Conservation (phyloP, 2,329 filamentous ascomycete species). For the Colletotrichum filicis region DNA sequence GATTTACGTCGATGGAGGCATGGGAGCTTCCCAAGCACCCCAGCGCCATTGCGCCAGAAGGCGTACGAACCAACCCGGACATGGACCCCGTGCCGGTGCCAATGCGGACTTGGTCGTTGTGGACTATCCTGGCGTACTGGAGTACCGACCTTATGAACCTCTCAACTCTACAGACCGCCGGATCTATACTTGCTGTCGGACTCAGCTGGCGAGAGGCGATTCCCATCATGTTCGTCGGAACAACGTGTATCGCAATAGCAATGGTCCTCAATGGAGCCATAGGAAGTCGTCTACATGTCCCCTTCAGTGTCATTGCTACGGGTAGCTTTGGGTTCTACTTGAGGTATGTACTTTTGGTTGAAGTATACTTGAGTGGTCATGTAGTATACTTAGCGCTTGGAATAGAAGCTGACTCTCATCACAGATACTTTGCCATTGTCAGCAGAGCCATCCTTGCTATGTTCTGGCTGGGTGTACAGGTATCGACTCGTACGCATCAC, state of each 20-base stretch:
- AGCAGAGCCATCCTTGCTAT: conserved; percentile 56
- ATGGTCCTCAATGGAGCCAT: conserved; percentile 51
- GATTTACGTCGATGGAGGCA: conserved; percentile 52
- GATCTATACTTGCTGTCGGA: conserved; percentile 47
- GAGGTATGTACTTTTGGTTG: conserved; percentile 28
- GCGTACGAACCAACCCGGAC: conserved; percentile 47
- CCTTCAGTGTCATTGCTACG: conserved; percentile 49
- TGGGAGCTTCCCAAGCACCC: conserved; percentile 61
- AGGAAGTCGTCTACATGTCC: conserved; percentile 48
- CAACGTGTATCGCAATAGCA: conserved; percentile 58
- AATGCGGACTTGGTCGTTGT: conserved; percentile 46
- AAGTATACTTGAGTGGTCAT: neutral
- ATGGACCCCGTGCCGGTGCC: conserved; percentile 29
- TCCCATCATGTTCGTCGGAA: conserved; percentile 44
- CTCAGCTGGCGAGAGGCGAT: conserved; percentile 43
- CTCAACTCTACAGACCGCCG: conserved; percentile 47
- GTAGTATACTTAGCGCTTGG: neutral
- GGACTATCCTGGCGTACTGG: conserved; percentile 50
- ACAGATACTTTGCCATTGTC: conserved; percentile 43
- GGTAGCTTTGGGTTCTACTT: conserved; percentile 51
- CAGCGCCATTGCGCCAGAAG: conserved; percentile 55
- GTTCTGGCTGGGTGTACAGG: conserved; percentile 73
- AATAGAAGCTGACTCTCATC: neutral
- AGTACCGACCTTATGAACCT: conserved; percentile 49
- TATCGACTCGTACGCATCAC: conserved; percentile 19